Percentiles rank a stretch among this genome's conserved stretches.
phyloP scores from a whole-genome alignment of 306 rosid genomes.

The Citrullus amarus region DNA sequence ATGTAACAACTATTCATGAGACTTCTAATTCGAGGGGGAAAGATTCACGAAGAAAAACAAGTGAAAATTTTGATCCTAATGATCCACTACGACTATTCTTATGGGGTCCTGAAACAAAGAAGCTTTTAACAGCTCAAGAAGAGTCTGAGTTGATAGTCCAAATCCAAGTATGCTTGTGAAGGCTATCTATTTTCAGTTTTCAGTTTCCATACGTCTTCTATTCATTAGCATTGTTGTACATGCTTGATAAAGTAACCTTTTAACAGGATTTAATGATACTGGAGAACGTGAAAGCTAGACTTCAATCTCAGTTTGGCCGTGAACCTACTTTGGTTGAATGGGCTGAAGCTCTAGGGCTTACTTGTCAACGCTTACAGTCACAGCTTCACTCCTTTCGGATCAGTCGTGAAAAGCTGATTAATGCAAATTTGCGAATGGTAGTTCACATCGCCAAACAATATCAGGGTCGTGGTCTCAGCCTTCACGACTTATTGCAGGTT shows the following conservation, averaged over 20 bases:
- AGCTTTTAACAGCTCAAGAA: constrained; percentile 65
- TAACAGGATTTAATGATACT: constrained; percentile 58
- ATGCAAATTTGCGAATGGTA: constrained; percentile 78
- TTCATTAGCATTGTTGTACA: constrained; percentile 7
- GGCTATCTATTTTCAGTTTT: neutral
- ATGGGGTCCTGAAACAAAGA: constrained; percentile 69
- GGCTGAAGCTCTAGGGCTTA: constrained; percentile 78
- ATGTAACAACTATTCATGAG: constrained; percentile 23
- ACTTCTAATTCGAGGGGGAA: constrained; percentile 21
- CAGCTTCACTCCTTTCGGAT: constrained; percentile 38
- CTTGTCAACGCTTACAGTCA: constrained; percentile 35
- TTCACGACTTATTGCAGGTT: constrained; percentile 94
- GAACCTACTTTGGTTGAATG: constrained; percentile 87
- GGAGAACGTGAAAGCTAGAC: constrained; percentile 49
- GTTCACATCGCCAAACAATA: constrained; percentile 83
- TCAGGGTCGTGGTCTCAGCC: constrained; percentile 71
- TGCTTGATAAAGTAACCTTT: constrained; percentile 24
- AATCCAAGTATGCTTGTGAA: constrained; percentile 47
- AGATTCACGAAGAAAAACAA: constrained; percentile 35
- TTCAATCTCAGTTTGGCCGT: constrained; percentile 68
- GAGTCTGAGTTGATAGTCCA: constrained; percentile 50
- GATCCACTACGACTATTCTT: constrained; percentile 67
- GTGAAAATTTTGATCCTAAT: constrained; percentile 43
- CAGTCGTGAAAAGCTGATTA: constrained; percentile 58
- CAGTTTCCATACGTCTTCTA: neutral